Evolutionary conservation across 306 rosid genomes (phyloP), one percentile per base, ranked within the genome.

Genomic region (Canavalia ensiformis): DNA sequence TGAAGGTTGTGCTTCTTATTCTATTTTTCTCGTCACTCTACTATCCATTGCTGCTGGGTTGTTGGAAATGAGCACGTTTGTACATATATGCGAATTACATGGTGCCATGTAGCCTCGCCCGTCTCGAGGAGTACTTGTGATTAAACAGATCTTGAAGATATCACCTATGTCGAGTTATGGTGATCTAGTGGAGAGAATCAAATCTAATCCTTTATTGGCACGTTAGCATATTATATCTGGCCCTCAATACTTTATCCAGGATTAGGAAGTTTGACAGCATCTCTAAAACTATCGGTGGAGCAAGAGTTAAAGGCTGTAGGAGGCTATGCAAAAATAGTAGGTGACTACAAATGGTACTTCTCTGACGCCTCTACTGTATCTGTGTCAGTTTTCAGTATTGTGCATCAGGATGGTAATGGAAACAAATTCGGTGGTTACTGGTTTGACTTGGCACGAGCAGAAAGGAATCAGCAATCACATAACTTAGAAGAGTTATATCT

Each of bases 341-440:
- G 25, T 71, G 97, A 93, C 84, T 91, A 89, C 86, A 91, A 86
- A 83, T 95, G 99, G 99, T 81, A 90, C 77, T 90, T 97, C 76
- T 90, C 97, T 49, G 94, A 95, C 84, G 49, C 78, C 74, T 78
- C 88, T 74, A 90, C 66, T 12, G 91, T 91, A 75, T 91, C 90
- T 63, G 91, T 93, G 45, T 91, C 97, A 71, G 84, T 88, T 88
- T 89, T 88, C 83, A 97, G 99, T 64, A 83, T 88, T 57, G 87
- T 86, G 55, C n/a, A n/a, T 66, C 95, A 91, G 84, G 92, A 90
- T 7, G 84, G 92, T 82, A 94, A 95, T 52, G 99, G 99, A 72
- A 95, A 78, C 89, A 87, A 77, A 83, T 95, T 84, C 87, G 99
- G 97, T 80, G 99, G 99, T 68, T 95, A 91, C 85, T 91, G 91